These are phyloP conservation scores for Wickerhamomyces silvicola DNA, from an alignment of 805 yeast species.

Conservation along the genomic window DNA sequence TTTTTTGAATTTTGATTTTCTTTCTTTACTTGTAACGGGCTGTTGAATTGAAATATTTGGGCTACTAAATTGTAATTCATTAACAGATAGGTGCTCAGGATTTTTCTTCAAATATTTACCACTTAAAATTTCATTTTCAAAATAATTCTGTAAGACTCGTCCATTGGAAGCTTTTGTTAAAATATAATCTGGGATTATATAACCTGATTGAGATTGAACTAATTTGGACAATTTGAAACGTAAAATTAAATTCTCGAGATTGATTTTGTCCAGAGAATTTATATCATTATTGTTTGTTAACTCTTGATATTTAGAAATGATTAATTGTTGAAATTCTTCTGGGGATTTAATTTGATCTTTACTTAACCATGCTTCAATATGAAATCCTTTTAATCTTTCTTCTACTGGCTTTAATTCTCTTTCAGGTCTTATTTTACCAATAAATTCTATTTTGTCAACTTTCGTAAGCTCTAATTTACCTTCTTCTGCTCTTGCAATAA, in stretches of 20 bases:
- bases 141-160: constrained; percentile 22
- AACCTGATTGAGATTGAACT: constrained; percentile 32
- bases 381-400: constrained; percentile 19
- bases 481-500: constrained; percentile 31
- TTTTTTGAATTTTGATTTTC: constrained; percentile 17
- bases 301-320: constrained; percentile 14
- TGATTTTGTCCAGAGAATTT: constrained; percentile 10
- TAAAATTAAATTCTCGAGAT: constrained; percentile 22
- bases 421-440: constrained; percentile 15
- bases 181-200: constrained; percentile 30
- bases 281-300: constrained; percentile 5
- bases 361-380: constrained; percentile 31
- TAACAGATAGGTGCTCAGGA: constrained; percentile 11
- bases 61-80: constrained; percentile 13
- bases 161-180: constrained; percentile 27
- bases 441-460: constrained; percentile 21
- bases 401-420: constrained; percentile 5
- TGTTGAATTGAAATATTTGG: constrained; percentile 19
- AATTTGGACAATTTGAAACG: constrained; percentile 30
- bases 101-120: constrained; percentile 20
- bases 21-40: constrained; percentile 17
- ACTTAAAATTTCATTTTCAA: constrained; percentile 21
- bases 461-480: constrained; percentile 19
- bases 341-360: constrained; percentile 19
- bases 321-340: constrained; percentile 21